Percentiles rank a stretch among this genome's conserved stretches.
These are phyloP conservation scores for Tolypocladium sp. DNA, from an alignment of 2,329 filamentous ascomycete genomes.

Conservation along the genomic window DNA sequence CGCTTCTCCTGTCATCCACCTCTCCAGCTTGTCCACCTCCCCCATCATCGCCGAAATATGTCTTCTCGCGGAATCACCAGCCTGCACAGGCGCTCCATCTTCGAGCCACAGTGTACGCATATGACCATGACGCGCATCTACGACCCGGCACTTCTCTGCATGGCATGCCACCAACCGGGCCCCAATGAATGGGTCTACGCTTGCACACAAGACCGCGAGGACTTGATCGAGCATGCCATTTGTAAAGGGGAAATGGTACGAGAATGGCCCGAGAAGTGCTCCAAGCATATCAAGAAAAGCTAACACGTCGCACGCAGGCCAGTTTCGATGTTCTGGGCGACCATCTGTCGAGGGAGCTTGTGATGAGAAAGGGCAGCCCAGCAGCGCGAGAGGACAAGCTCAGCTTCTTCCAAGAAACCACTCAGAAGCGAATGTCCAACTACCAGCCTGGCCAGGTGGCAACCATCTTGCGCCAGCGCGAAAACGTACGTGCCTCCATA, in stretches of 20 bases:
- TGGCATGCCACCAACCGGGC: slow-evolving; percentile 45
- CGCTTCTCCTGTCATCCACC: not conserved
- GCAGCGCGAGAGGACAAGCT: slow-evolving; percentile 31
- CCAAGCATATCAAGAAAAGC: not conserved
- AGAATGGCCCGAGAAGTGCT: not conserved
- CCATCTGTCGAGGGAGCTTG: slow-evolving; percentile 20
- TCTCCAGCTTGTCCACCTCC: not conserved
- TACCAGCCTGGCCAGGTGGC: slow-evolving; percentile 40
- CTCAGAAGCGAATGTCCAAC: slow-evolving; percentile 26
- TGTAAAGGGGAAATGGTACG: slow-evolving; percentile 11
- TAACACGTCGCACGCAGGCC: slow-evolving; percentile 9
- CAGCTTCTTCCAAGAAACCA: slow-evolving; percentile 36
- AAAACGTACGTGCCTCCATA: slow-evolving; percentile 28
- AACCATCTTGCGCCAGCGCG: slow-evolving; percentile 39
- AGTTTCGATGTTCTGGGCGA: slow-evolving; percentile 26
- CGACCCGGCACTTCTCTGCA: slow-evolving; percentile 42
- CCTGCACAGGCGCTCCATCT: slow-evolving; percentile 9
- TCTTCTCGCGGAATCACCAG: slow-evolving; percentile 1
- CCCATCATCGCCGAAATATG: not conserved
- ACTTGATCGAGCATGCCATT: slow-evolving; percentile 22
- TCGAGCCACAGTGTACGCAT: slow-evolving; percentile 50
- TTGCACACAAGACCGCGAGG: slow-evolving; percentile 57
- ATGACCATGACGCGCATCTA: slow-evolving; percentile 59
- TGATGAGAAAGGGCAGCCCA: slow-evolving; percentile 27
- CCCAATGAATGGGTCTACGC: slow-evolving; percentile 64